Percentiles rank a stretch among this genome's conserved stretches.
These are phyloP conservation scores for Plasmodium falciparum DNA, from an alignment of 169 alveolate species.

Conservation along the genomic window DNA sequence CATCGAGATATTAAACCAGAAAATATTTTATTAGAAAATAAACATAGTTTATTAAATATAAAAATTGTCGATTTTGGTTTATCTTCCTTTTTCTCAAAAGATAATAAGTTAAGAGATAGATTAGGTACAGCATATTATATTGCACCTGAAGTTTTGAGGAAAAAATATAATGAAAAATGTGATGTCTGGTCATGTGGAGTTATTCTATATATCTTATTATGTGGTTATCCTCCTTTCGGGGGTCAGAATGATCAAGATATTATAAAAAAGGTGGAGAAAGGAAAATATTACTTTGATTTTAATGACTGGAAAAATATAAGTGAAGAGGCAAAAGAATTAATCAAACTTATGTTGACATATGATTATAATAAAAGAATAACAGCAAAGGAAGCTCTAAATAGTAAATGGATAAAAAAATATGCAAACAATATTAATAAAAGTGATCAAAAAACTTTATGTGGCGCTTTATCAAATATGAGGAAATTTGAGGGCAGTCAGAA, in stretches of 20 bases:
- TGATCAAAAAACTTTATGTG: slow-evolving; percentile 84
- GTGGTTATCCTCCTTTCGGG: slow-evolving; percentile 94
- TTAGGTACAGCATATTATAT: slow-evolving; percentile 93
- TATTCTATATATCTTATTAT: slow-evolving; percentile 88
- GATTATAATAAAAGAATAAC: slow-evolving; percentile 91
- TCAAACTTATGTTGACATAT: slow-evolving; percentile 89
- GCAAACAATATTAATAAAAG: slow-evolving; percentile 80
- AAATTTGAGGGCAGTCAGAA: slow-evolving; percentile 89
- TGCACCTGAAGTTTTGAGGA: slow-evolving; percentile 92
- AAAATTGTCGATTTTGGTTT: slow-evolving; percentile 94
- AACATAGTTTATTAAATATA: slow-evolving; percentile 68
- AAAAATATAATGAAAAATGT: slow-evolving; percentile 91
- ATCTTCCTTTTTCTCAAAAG: slow-evolving; percentile 83
- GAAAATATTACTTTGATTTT: slow-evolving; percentile 86
- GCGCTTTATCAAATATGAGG: slow-evolving; percentile 89
- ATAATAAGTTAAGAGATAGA: slow-evolving; percentile 83
- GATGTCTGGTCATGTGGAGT: slow-evolving; percentile 95
- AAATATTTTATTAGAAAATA: slow-evolving; percentile 75
- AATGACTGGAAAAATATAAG: slow-evolving; percentile 89
- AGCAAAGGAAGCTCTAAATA: slow-evolving; percentile 93
- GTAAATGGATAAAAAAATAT: slow-evolving; percentile 91
- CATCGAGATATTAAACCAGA: slow-evolving; percentile 94
- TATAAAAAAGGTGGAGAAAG: slow-evolving; percentile 90
- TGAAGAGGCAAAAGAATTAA: slow-evolving; percentile 94
- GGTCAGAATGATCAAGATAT: slow-evolving; percentile 94